Evolutionary conservation across 495 filamentous ascomycete genomes (phyloP), one percentile per base, ranked within the genome.

Genomic region (Talaromyces wortmannii): DNA sequence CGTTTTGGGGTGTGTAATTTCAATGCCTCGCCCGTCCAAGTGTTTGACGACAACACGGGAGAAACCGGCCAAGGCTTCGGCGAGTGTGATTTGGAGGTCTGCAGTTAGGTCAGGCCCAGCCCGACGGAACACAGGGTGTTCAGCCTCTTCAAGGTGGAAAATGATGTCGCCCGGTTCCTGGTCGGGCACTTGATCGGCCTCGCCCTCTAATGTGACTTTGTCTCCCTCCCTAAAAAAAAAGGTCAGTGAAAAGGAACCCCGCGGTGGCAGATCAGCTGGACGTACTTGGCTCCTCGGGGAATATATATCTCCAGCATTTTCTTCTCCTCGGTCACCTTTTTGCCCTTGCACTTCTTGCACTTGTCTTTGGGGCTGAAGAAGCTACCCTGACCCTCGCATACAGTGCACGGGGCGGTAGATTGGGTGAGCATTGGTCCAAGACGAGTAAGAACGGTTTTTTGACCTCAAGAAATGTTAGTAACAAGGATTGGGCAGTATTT

Each of bases 261-360:
- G 10, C 2, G 15, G 30, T 23, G 31, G 18, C 8, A 10, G 18
- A 32, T 47, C 11, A 31, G 23, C 13, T 15, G 8, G 52, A 58
- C 75, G 61, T 61, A 81, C 76, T 82, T 83, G 36, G 91, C 86
- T 45, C 94, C 94, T 42, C 87, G 86, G 31, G 94, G 91, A 55
- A 98, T 96, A 72, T 97, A 97, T 40, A 98, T 83, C 70, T 98
- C 95, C 45, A 98, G 72, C 11, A 94, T 86, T 74, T 97, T 98
- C 70, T 86, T 92, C 67, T 90, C 85, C 65, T 89, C 83, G 32
- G 79, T 76, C 4, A 89, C 88, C 50, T 88, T 81, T 64, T 87
- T 84, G 46, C 94, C 94, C 73, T 97, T 96, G 82, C 95, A 98
- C 78, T 95, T 96, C 78, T 92, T 95, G 78, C 94, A 98, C 66